A percentile compares a stretch with the other conserved stretches of the same genome.
Evolutionary conservation across 2,329 filamentous ascomycete genomes (phyloP).

Genomic region (Tolypocladium guangdongense): DNA sequence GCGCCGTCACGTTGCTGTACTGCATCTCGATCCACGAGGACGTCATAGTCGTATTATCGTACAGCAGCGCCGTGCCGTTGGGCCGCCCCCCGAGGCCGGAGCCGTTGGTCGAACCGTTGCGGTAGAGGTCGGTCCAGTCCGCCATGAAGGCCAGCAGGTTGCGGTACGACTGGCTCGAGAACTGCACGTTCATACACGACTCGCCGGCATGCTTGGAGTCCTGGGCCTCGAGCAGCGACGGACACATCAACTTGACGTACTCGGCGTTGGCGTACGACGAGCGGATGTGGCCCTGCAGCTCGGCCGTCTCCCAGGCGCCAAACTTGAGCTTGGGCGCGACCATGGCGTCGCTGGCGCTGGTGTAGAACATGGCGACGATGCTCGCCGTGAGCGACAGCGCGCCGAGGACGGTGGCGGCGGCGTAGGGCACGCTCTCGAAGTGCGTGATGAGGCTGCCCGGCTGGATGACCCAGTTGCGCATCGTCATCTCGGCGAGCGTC

Average conservation of each 20-base stretch:
- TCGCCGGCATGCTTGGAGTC: constrained; percentile 29
- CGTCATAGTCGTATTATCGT: constrained; percentile 61
- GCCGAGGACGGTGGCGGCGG: constrained; percentile 53
- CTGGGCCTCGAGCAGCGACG: constrained; percentile 43
- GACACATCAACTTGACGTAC: constrained; percentile 46
- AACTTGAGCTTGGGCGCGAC: constrained; percentile 62
- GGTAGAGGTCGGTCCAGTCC: constrained; percentile 40
- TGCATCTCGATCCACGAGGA: constrained; percentile 57
- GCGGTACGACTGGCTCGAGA: constrained; percentile 59
- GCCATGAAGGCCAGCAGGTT: constrained; percentile 54
- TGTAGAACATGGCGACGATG: constrained; percentile 60
- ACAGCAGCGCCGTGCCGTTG: constrained; percentile 48
- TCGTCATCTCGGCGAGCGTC: constrained; percentile 65
- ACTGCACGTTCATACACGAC: constrained; percentile 59
- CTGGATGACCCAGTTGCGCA: constrained; percentile 65
- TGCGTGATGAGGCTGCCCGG: constrained; percentile 64
- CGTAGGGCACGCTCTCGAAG: constrained; percentile 52
- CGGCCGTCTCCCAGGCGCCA: constrained; percentile 35
- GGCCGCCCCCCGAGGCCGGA: constrained; percentile 39
- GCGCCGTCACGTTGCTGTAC: constrained; percentile 38
- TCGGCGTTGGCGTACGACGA: constrained; percentile 51
- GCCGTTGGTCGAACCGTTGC: constrained; percentile 29
- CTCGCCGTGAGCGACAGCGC: constrained; percentile 53
- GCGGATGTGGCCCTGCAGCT: constrained; percentile 45
- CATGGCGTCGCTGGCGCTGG: constrained; percentile 63